phyloP scores from a whole-genome alignment of 352 stramenopile genomes.

The Phytophthora rubi region DNA sequence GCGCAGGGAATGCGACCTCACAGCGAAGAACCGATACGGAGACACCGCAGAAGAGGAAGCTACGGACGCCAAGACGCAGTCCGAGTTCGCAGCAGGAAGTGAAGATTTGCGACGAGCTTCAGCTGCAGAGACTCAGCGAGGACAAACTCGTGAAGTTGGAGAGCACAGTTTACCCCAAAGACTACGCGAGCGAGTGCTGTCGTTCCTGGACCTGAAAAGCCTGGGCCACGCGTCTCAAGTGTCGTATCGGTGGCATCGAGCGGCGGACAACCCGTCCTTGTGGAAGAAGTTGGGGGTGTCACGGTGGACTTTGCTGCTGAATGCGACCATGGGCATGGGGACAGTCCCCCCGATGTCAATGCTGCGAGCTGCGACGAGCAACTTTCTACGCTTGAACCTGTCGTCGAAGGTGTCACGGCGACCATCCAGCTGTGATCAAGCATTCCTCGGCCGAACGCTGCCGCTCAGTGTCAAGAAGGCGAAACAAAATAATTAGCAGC shows the following conservation, averaged over 20 bases:
- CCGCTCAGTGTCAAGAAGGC: conserved; percentile 26
- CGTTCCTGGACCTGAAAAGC: conserved; percentile 75
- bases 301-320: conserved; percentile 68
- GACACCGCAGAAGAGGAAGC: conserved; percentile 77
- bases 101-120: conserved; percentile 49
- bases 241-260: conserved; percentile 78
- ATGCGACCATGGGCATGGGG: conserved; percentile 64
- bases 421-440: conserved; percentile 46
- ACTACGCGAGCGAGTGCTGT: conserved; percentile 62
- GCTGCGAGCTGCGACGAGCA: conserved; percentile 25
- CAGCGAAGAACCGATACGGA: conserved; percentile 61
- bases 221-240: conserved; percentile 63
- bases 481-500: neutral
- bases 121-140: conserved; percentile 18
- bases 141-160: neutral
- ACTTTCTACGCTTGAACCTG: conserved; percentile 29
- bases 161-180: conserved; percentile 48
- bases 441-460: conserved; percentile 13
- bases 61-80: conserved; percentile 50
- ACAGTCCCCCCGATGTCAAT: conserved; percentile 46
- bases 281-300: conserved; percentile 75
- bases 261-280: conserved; percentile 62
- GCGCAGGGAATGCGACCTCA: conserved; percentile 65
- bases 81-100: conserved; percentile 60
- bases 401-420: conserved; percentile 16